Percentiles rank a stretch among this genome's conserved stretches.
These are phyloP conservation scores for Detonula confervacea DNA, from an alignment of 352 stramenopile genomes.

Conservation along the genomic window DNA sequence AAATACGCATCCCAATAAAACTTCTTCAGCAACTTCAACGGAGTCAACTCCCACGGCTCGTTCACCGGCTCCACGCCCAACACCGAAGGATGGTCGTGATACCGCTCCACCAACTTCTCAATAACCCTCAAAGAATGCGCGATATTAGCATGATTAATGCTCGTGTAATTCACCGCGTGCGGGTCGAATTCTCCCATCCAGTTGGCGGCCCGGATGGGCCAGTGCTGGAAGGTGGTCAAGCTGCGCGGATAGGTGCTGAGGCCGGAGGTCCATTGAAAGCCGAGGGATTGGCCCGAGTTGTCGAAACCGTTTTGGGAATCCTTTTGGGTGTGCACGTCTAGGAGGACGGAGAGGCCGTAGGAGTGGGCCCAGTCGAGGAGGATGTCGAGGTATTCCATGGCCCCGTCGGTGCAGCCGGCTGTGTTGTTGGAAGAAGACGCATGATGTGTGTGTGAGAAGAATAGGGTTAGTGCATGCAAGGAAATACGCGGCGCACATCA, in stretches of 20 bases:
- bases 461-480: too few species aligned
- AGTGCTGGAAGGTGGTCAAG: slow-evolving; percentile 92
- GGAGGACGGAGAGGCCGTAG: slow-evolving; percentile 88
- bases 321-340: slow-evolving; percentile 94
- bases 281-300: slow-evolving; percentile 90
- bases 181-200: slow-evolving; percentile 92
- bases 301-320: slow-evolving; percentile 96
- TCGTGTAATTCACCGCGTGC: slow-evolving; percentile 87
- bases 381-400: slow-evolving; percentile 90
- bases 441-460: slow-evolving; percentile 1
- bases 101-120: slow-evolving; percentile 89
- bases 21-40: slow-evolving; percentile 90
- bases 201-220: slow-evolving; percentile 88
- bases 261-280: slow-evolving; percentile 88
- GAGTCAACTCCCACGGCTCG: slow-evolving; percentile 94
- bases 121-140: slow-evolving; percentile 91
- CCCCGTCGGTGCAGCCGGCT: slow-evolving; percentile 90
- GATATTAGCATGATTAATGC: slow-evolving; percentile 92
- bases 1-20: slow-evolving; percentile 98
- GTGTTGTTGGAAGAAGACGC: too few species aligned
- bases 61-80: slow-evolving; percentile 94
- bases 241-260: slow-evolving; percentile 80
- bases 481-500: too few species aligned
- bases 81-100: slow-evolving; percentile 89
- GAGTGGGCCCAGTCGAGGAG: slow-evolving; percentile 88